Evolutionary conservation across 345 rosid species (phyloP), one percentile per base, ranked within the genome.

Genomic region (Gossypium rotundifolium): DNA sequence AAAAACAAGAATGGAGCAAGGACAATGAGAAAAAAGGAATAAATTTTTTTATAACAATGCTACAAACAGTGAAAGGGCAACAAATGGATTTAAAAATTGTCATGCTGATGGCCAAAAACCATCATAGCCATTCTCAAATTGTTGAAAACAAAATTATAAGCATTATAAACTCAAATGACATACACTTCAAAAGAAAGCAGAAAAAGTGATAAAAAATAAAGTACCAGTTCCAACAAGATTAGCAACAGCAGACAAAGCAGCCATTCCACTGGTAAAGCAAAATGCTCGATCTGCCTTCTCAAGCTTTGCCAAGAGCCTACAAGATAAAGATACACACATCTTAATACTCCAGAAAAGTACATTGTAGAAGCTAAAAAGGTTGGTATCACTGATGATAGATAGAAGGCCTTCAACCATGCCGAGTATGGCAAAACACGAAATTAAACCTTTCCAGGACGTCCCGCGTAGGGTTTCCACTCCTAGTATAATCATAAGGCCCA

Each of bases 211-310:
- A 22, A n/a, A 22, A 23, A 25, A 45, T 65, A n/a, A 70, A 68
- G 55, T 75, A 95, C 99, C 98, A 66, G 79, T 71, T 83, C 77
- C 80, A 78, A 95, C 71, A 75, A 93, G 96, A 83, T 86, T 94
- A 11, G 88, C 73, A 69, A 91, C 97, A 66, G 98, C 86, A 77
- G 88, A 78, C 80, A 93, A 88, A 78, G 98, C 99, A 85, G 98
- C 99, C 97, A 95, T 95, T 81, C 98, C 98, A 76, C 97, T 93
- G 45, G 98, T 88, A 78, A 95, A 95, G 89, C 99, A 91, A 81
- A 95, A 87, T 79, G 98, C 94, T 80, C 91, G 88, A 83, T 95
- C 93, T 1, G 94, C 99, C 80, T 90, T 96, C 68, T 96, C 98
- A 76, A 96, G 90, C 94, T 90, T 93, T 11, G 96, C 94, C 66